Evolutionary conservation across 257 asterid genomes (phyloP), one percentile per base, ranked within the genome.

Genomic region (Nicotiana benthamiana): DNA sequence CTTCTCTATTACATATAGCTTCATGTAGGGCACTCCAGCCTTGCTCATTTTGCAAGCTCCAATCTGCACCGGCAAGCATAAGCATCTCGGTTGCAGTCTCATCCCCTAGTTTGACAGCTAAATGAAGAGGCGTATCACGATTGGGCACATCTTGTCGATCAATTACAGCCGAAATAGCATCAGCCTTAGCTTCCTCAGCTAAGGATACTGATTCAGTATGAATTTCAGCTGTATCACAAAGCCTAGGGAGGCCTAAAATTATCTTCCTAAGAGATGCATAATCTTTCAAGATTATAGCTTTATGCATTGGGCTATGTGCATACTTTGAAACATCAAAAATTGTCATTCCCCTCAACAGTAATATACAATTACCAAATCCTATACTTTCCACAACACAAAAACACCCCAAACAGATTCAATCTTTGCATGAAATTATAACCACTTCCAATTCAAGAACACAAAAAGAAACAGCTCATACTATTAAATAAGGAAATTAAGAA

Each of bases 1-100:
- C 97, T 82, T 92, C 97, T 87, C 91, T 85, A 80, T 76, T 92
- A 83, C 99, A 94, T 80, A 96, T 90, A 20, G 99, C 98, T 86
- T 96, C 99, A 87, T 94, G 98, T 36, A 96, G 65, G 3, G 99
- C 96, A 87, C 98, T 96, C 99, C 99, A 96, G 20, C 99, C 99
- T 27, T 88, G 97, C 27, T 94, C 98, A 46, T 96, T 96, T 82
- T 94, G 99, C 88, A 96, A 87, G 91, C 97, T 96, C 98, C 99
- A 96, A 87, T 96, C 97, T 7, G 97, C 92, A 26, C 98, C 99
- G 2, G 99, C 99, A 80, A 88, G 91, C 98, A 96, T 96, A 76
- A 96, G 98, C 96, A 94, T 90, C 86, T 96, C 99, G 0, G 97
- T 86, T 13, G 93, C 89, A 66, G 88, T 83, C 86, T 90, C 97